A percentile compares a stretch with the other conserved stretches of the same genome.
phyloP scores from a whole-genome alignment of 257 asterid genomes.

The Ehretia macrophylla region DNA sequence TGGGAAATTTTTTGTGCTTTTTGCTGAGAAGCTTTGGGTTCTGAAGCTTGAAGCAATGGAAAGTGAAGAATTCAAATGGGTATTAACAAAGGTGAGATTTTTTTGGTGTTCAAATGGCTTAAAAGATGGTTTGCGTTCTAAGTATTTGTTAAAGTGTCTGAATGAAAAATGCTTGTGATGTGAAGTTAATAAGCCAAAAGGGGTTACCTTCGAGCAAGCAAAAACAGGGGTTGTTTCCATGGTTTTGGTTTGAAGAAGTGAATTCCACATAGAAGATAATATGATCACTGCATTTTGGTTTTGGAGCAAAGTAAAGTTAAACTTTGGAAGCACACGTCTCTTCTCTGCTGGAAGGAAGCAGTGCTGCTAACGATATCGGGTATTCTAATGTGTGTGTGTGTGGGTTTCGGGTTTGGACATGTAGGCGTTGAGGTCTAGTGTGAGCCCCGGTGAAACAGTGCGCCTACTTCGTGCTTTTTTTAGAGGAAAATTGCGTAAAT shows the following conservation, averaged over 20 bases:
- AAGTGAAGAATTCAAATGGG: conserved; percentile 14
- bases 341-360: not conserved
- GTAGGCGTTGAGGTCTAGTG: not conserved
- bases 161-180: conserved; percentile 20
- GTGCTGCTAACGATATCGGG: not conserved
- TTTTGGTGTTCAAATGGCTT: conserved; percentile 9
- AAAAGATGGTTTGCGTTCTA: conserved; percentile 27
- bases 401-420: not conserved
- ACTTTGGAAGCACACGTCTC: not conserved
- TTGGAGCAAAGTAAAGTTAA: not conserved
- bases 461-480: no score
- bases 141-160: conserved; percentile 56
- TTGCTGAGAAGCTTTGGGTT: not conserved
- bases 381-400: not conserved
- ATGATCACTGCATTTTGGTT: not conserved
- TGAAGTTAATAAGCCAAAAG: conserved; percentile 23
- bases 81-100: conserved; percentile 11
- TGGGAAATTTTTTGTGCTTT: conserved; percentile 5
- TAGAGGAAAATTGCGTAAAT: no score
- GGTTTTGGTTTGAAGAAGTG: not conserved
- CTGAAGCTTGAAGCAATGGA: conserved; percentile 4
- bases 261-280: not conserved
- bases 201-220: conserved; percentile 45
- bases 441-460: not conserved
- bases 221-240: conserved; percentile 55